Percentiles rank a stretch among this genome's conserved stretches.
Conservation (phyloP, 2,329 filamentous ascomycete genomes). For the Fusarium verrucosum region DNA sequence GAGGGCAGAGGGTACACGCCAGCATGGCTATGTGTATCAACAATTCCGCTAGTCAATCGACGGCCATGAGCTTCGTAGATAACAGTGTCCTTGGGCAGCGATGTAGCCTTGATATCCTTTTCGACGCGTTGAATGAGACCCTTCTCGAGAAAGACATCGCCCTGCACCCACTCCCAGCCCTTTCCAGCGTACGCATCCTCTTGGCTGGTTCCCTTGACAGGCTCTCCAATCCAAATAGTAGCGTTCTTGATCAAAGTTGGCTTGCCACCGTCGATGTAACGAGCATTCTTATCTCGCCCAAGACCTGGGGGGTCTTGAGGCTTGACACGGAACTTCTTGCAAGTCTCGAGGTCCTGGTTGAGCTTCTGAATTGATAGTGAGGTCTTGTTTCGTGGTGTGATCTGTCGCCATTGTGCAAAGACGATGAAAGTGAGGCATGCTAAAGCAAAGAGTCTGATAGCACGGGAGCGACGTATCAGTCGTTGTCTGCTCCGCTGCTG, state of each 20-base stretch:
- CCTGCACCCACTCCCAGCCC: slow-evolving; percentile 66
- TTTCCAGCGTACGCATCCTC: slow-evolving; percentile 66
- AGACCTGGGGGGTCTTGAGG: slow-evolving; percentile 65
- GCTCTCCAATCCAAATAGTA: slow-evolving; percentile 72
- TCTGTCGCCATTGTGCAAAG: slow-evolving; percentile 60
- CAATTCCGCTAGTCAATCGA: slow-evolving; percentile 71
- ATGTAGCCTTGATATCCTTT: slow-evolving; percentile 52
- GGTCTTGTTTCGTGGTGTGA: slow-evolving; percentile 44
- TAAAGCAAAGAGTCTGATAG: slow-evolving; percentile 55
- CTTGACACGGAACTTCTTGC: slow-evolving; percentile 62
- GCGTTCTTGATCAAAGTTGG: slow-evolving; percentile 73
- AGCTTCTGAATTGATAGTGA: slow-evolving; percentile 63
- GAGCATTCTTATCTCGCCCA: slow-evolving; percentile 67
- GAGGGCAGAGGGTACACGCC: slow-evolving; percentile 67
- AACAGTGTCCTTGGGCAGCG: slow-evolving; percentile 58
- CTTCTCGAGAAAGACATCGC: slow-evolving; percentile 69
- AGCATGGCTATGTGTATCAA: slow-evolving; percentile 77
- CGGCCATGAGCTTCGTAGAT: slow-evolving; percentile 68
- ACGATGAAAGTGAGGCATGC: slow-evolving; percentile 61
- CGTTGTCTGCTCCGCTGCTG: slow-evolving; percentile 40
- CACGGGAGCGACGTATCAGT: slow-evolving; percentile 55
- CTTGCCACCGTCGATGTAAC: slow-evolving; percentile 66
- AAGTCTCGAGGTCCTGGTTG: slow-evolving; percentile 63
- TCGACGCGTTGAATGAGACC: slow-evolving; percentile 68
- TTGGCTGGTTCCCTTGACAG: slow-evolving; percentile 57